Conservation (phyloP, 805 yeast genomes). For the Teunomyces barrocoloradensis region DNA sequence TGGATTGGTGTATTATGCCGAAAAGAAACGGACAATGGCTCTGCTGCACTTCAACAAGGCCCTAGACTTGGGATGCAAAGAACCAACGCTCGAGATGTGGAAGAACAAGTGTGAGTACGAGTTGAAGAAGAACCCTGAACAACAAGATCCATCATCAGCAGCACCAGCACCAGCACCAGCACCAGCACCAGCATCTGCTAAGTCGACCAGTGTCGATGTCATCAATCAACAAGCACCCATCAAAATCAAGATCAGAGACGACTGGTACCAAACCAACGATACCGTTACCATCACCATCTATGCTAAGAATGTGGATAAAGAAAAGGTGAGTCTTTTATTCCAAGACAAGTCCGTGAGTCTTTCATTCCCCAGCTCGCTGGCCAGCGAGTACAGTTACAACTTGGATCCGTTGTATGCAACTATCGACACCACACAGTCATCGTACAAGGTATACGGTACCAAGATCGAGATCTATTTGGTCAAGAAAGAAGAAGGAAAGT, state of each 20-base stretch:
- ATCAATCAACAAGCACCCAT: constrained; percentile 41
- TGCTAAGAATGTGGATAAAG: constrained; percentile 60
- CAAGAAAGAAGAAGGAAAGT: constrained; percentile 46
- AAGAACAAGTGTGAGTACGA: constrained; percentile 35
- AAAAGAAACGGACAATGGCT: constrained; percentile 43
- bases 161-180: neutral
- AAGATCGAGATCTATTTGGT: constrained; percentile 68
- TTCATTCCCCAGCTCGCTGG: constrained; percentile 46
- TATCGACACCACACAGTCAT: constrained; percentile 47
- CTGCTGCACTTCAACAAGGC: constrained; percentile 43
- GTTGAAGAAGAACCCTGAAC: constrained; percentile 19
- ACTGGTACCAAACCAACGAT: constrained; percentile 60
- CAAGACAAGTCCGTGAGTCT: constrained; percentile 34
- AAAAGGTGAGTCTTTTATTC: constrained; percentile 42
- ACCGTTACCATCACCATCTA: constrained; percentile 67
- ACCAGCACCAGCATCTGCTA: neutral
- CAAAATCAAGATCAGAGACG: constrained; percentile 35
- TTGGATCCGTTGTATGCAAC: constrained; percentile 52
- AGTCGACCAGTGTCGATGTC: constrained; percentile 28
- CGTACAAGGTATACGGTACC: constrained; percentile 57
- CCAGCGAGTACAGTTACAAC: constrained; percentile 56
- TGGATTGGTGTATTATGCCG: constrained; percentile 44
- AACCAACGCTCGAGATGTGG: constrained; percentile 51
- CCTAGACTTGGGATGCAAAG: constrained; percentile 39
- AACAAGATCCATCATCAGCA: neutral